phyloP scores from a whole-genome alignment of 257 asterid species.

The Solanum arcanum region DNA sequence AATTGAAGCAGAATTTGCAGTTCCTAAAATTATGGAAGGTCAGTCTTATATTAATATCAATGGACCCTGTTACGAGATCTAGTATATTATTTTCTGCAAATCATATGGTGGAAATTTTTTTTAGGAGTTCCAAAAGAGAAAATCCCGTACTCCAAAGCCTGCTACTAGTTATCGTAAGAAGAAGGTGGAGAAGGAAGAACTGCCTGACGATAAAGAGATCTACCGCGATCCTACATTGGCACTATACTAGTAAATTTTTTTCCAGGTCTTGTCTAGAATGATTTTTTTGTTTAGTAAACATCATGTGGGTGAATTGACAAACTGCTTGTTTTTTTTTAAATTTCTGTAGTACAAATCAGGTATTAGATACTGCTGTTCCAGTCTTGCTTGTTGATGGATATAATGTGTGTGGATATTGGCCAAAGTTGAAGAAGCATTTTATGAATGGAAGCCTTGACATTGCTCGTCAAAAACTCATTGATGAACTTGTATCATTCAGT shows the following conservation, averaged over 20 bases:
- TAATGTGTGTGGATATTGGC: slow-evolving; percentile 95
- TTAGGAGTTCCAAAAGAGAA: slow-evolving; percentile 70
- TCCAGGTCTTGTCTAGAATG: slow-evolving; percentile 14
- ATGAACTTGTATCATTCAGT: slow-evolving; percentile 78
- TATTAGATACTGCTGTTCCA: slow-evolving; percentile 60
- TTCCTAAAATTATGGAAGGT: slow-evolving; percentile 78
- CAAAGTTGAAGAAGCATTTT: slow-evolving; percentile 88
- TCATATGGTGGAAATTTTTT: slow-evolving; percentile 4
- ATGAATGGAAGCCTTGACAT: slow-evolving; percentile 68
- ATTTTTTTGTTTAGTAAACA: not conserved
- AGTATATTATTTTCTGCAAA: not conserved
- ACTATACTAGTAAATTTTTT: slow-evolving; percentile 59
- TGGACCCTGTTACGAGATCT: not conserved
- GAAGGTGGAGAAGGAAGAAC: slow-evolving; percentile 76
- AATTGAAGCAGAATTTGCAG: slow-evolving; percentile 87
- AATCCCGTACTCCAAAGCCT: slow-evolving; percentile 57
- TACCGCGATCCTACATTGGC: slow-evolving; percentile 78
- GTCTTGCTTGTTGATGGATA: slow-evolving; percentile 98
- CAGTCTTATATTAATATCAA: not conserved
- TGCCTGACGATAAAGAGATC: slow-evolving; percentile 61
- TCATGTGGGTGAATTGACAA: not conserved
- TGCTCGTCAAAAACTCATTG: slow-evolving; percentile 95
- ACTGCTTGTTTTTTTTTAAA: not conserved
- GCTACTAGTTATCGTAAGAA: slow-evolving; percentile 83
- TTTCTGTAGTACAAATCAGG: slow-evolving; percentile 67